These are phyloP conservation scores for Colletotrichum sojae DNA, from an alignment of 2,329 filamentous ascomycete genomes.

Conservation along the genomic window DNA sequence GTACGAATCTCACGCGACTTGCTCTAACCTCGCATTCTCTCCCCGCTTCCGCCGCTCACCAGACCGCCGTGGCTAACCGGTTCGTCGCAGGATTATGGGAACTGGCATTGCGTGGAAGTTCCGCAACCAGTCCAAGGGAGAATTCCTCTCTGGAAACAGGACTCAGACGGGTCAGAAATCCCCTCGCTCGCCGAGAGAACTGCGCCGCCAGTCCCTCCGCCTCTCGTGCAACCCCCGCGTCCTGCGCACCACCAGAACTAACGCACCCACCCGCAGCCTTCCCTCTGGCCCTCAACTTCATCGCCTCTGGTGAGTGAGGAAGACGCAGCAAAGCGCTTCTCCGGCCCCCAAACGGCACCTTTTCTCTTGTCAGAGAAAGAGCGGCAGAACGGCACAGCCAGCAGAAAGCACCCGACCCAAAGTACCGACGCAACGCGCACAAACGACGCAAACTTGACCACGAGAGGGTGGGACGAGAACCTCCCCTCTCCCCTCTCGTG, in stretches of 20 bases:
- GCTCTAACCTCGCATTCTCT: neutral
- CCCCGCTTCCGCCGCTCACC: neutral
- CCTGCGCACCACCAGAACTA: constrained; percentile 41
- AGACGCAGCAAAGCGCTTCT: constrained; percentile 45
- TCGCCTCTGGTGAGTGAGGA: constrained; percentile 88
- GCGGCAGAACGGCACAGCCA: constrained; percentile 37
- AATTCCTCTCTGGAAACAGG: constrained; percentile 83
- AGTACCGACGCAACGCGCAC: neutral
- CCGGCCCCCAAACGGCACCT: constrained; percentile 7
- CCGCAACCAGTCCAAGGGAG: constrained; percentile 75
- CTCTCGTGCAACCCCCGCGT: neutral
- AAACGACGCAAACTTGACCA: constrained; percentile 5
- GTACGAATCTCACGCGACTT: constrained; percentile 62
- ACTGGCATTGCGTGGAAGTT: constrained; percentile 70
- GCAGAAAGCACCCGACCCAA: constrained; percentile 50
- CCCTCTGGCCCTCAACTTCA: constrained; percentile 89
- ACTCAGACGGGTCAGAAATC: constrained; percentile 83
- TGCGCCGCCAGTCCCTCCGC: neutral
- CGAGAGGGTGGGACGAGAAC: neutral
- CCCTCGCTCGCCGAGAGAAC: neutral
- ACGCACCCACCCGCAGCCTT: constrained; percentile 68
- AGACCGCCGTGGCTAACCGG: neutral
- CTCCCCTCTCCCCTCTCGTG: neutral
- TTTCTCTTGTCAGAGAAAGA: constrained; percentile 20
- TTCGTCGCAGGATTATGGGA: constrained; percentile 70